Conservation (phyloP, 2,329 filamentous ascomycete genomes). For the Bipolaris zeicola region DNA sequence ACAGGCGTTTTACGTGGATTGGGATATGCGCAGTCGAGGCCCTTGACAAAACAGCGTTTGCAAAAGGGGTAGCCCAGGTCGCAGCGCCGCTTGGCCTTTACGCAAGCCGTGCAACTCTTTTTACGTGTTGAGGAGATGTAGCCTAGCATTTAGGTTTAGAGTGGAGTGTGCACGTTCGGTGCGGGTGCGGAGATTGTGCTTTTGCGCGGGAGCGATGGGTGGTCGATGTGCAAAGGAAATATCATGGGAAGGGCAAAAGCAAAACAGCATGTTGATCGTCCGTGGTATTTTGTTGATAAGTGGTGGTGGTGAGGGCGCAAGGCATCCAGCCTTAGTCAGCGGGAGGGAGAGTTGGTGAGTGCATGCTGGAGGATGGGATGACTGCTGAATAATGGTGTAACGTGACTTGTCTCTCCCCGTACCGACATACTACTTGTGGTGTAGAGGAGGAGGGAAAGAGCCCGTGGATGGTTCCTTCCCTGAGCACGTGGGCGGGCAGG, state of each 20-base stretch:
- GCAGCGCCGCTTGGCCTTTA: conserved; percentile 39
- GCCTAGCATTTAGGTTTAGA: conserved; percentile 27
- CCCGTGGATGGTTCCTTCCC: too few species aligned
- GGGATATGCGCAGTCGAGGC: conserved; percentile 36
- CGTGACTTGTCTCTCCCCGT: too few species aligned
- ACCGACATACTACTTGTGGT: too few species aligned
- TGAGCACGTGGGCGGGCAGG: too few species aligned
- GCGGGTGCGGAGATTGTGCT: neutral
- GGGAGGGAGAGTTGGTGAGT: too few species aligned
- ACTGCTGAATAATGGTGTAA: too few species aligned
- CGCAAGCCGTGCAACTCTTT: conserved; percentile 38
- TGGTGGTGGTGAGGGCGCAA: neutral
- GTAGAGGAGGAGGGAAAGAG: too few species aligned
- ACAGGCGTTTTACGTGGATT: conserved; percentile 20
- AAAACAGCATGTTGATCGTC: neutral
- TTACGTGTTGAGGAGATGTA: conserved; percentile 41
- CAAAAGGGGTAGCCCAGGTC: conserved; percentile 40
- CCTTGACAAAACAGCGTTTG: conserved; percentile 36
- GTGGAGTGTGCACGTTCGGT: neutral
- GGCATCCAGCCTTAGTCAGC: neutral
- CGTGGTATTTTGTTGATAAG: neutral
- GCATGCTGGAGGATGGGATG: too few species aligned
- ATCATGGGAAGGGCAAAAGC: neutral
- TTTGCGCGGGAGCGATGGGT: neutral
- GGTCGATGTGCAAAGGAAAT: neutral